Evolutionary conservation across 495 filamentous ascomycete genomes (phyloP), one percentile per base, ranked within the genome.

Genomic region (Cenococcum geophilum): DNA sequence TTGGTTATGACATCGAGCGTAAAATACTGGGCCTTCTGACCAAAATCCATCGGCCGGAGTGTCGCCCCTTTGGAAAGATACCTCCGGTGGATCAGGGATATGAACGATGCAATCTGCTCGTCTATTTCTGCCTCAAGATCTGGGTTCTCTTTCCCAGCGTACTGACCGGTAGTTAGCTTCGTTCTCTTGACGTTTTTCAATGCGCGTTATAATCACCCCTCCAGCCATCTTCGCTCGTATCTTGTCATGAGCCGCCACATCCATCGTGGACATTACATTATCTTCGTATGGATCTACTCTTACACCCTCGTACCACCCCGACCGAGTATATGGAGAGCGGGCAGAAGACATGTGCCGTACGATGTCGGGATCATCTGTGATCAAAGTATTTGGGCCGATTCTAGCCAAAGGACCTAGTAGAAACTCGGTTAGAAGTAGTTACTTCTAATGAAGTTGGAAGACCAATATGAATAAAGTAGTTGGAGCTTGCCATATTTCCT

Each of bases 1-100:
- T 70, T 68, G 22, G 70, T 71, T 42, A 80, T 74, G 11, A 78
- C 70, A 58, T 81, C 78, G 6, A 78, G 66, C 16, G 76, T 75
- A 52, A 79, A 71, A 57, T 67, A 80, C 18, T 77, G 74, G 1
- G 68, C 60, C 35, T 72, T 71, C 12, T 51, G 65, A 2, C 70
- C 75, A 35, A 79, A 61, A 64, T 80, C 78, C 61, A 79, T 71
- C 0, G 65, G 62, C 25, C 63, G 65, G 23, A 56, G 66, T 11
- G 62, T 18, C 6, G 25, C 21, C 18, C 25, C 27, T n/a, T 11
- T 57, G 16, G 63, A 65, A 6, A 70, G 36, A 43, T 78, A 79
- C 55, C 72, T 71, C 1, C 40, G 5, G 27, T 53, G 36, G 49
- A 70, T 66, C 8, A 70, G 60, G 11, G 51, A 22, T 14, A 65